Evolutionary conservation across 2,329 filamentous ascomycete genomes (phyloP).

Genomic region (Myrmaecium sp.): DNA sequence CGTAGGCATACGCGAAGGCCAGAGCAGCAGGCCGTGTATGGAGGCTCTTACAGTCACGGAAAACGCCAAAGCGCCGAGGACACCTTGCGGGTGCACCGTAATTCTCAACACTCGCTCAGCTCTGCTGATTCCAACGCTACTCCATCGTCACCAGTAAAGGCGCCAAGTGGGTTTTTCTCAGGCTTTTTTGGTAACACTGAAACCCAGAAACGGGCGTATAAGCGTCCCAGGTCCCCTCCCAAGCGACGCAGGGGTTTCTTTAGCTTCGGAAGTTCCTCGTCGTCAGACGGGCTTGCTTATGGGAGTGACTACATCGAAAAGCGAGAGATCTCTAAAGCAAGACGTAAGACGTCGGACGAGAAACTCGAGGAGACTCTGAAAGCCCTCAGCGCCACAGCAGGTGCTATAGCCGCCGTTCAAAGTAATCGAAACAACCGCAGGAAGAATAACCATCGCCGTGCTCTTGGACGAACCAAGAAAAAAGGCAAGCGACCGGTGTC

Average conservation of each 20-base stretch:
- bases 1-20: no score
- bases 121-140: constrained; percentile 32
- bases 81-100: no score
- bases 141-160: constrained; percentile 28
- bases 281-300: constrained; percentile 30
- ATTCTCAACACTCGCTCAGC: no score
- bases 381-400: constrained; percentile 30
- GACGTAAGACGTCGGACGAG: constrained; percentile 26
- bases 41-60: no score
- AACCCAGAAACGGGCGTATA: constrained; percentile 29
- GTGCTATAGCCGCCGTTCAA: constrained; percentile 29
- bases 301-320: constrained; percentile 16
- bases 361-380: constrained; percentile 28
- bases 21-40: no score
- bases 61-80: no score
- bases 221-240: constrained; percentile 13
- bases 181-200: constrained; percentile 44
- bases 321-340: constrained; percentile 10
- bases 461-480: constrained; percentile 16
- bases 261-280: constrained; percentile 29
- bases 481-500: constrained; percentile 6
- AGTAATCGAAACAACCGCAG: constrained; percentile 12
- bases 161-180: constrained; percentile 24
- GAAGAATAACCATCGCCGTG: no score
- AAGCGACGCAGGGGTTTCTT: constrained; percentile 31